Evolutionary conservation across 805 yeast genomes (phyloP).

Genomic region (Sugiyamaella mastotermitis): DNA sequence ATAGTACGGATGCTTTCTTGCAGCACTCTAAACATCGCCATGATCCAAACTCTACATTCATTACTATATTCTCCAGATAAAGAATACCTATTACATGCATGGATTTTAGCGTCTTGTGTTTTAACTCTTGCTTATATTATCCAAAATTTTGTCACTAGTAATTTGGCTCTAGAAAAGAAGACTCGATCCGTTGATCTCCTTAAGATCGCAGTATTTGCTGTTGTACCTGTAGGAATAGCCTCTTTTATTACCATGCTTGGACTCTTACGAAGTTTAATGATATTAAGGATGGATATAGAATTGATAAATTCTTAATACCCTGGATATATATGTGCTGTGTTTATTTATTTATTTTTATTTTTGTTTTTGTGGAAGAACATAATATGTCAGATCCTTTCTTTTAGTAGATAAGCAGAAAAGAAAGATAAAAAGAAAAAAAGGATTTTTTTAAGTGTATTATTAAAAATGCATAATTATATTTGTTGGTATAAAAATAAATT

Average conservation of each 20-base stretch:
- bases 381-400: no score
- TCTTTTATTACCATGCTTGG: conserved; percentile 90
- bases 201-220: conserved; percentile 90
- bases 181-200: conserved; percentile 78
- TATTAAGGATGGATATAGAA: conserved; percentile 60
- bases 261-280: conserved; percentile 64
- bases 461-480: no score
- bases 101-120: conserved; percentile 86
- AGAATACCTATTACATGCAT: conserved; percentile 73
- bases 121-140: conserved; percentile 73
- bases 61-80: conserved; percentile 61
- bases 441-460: neutral
- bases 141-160: conserved; percentile 83
- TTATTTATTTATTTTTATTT: no score
- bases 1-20: conserved; percentile 79
- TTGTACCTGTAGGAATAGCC: conserved; percentile 95
- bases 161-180: conserved; percentile 35
- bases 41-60: conserved; percentile 61
- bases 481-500: no score
- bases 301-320: no score
- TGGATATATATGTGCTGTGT: no score
- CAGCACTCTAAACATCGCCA: conserved; percentile 63
- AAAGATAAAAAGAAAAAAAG: neutral
- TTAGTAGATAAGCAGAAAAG: no score
- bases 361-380: no score